A percentile compares a stretch with the other conserved stretches of the same genome.
These are phyloP conservation scores for Pisolithus microcarpus DNA, from an alignment of 768 basidiomycete genomes.

Conservation along the genomic window DNA sequence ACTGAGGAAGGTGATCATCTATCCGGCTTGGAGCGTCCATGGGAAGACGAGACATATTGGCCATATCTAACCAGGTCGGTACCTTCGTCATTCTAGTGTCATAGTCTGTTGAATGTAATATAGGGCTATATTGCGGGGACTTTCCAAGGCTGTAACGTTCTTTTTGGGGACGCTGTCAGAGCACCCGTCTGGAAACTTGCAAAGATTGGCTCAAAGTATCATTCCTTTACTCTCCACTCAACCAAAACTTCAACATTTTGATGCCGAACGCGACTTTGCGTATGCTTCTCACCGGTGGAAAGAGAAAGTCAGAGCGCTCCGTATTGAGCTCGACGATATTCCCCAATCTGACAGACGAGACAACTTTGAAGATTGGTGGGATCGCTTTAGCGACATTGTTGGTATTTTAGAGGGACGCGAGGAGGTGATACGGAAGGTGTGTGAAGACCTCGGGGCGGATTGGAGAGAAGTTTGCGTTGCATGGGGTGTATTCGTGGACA, in stretches of 20 bases:
- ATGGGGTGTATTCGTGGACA: conserved; percentile 85
- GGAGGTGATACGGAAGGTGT: conserved; percentile 64
- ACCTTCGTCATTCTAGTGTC: neutral
- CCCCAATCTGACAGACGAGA: conserved; percentile 62
- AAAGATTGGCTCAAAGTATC: conserved; percentile 55
- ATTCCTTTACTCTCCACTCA: conserved; percentile 63
- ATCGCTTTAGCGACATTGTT: conserved; percentile 66
- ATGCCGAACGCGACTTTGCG: conserved; percentile 76
- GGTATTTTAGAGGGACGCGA: conserved; percentile 78
- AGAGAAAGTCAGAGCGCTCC: conserved; percentile 65
- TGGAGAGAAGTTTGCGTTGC: conserved; percentile 90
- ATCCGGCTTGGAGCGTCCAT: conserved; percentile 60
- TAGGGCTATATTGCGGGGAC: conserved; percentile 78
- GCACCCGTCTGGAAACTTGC: conserved; percentile 68
- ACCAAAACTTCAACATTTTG: conserved; percentile 64
- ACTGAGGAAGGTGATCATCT: conserved; percentile 80
- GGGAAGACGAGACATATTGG: conserved; percentile 83
- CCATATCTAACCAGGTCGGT: conserved; percentile 69
- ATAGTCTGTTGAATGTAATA: conserved; percentile 2
- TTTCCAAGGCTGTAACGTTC: conserved; percentile 75
- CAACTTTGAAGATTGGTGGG: conserved; percentile 80
- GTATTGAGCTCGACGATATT: conserved; percentile 66
- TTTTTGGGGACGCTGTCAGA: conserved; percentile 65
- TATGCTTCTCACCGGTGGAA: conserved; percentile 69
- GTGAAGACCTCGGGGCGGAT: conserved; percentile 70